Percentiles rank a stretch among this genome's conserved stretches.
These are phyloP conservation scores for Coemansia sp. DNA, from an alignment of 192 early-diverging fungal genomes.

Conservation along the genomic window DNA sequence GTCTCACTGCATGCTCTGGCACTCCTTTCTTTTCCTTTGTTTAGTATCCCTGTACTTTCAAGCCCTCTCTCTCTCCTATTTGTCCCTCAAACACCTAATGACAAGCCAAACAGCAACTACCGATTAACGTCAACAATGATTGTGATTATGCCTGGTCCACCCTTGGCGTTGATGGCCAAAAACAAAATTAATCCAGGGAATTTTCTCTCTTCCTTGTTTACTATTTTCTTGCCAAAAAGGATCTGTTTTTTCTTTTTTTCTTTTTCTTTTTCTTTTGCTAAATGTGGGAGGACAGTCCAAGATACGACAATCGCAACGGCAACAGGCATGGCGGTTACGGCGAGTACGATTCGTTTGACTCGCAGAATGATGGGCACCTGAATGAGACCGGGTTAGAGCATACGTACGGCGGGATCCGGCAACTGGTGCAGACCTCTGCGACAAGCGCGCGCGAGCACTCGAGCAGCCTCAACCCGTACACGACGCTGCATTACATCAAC, in stretches of 20 bases:
- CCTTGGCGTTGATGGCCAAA: no score
- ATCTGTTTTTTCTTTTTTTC: constrained; percentile 3
- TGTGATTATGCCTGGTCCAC: no score
- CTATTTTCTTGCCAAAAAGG: no score
- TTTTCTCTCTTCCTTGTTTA: neutral
- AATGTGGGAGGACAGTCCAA: constrained; percentile 36
- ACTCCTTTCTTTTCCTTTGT: neutral
- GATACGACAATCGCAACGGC: constrained; percentile 1
- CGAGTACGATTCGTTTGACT: constrained; percentile 42
- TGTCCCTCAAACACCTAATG: no score
- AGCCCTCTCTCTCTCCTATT: constrained; percentile 2
- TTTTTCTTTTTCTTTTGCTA: neutral
- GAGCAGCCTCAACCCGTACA: constrained; percentile 25
- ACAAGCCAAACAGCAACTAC: no score
- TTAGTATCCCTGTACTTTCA: constrained; percentile 4
- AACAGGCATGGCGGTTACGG: neutral
- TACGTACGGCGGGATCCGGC: constrained; percentile 43
- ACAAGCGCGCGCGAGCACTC: constrained; percentile 22
- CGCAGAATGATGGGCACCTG: constrained; percentile 3
- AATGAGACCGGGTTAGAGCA: neutral
- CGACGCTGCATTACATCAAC: constrained; percentile 42
- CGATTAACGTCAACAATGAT: no score
- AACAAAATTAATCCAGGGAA: no score
- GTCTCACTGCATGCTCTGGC: no score
- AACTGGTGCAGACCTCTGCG: constrained; percentile 48